Conservation (phyloP, 768 basidiomycete species). For the Panus rudis region DNA sequence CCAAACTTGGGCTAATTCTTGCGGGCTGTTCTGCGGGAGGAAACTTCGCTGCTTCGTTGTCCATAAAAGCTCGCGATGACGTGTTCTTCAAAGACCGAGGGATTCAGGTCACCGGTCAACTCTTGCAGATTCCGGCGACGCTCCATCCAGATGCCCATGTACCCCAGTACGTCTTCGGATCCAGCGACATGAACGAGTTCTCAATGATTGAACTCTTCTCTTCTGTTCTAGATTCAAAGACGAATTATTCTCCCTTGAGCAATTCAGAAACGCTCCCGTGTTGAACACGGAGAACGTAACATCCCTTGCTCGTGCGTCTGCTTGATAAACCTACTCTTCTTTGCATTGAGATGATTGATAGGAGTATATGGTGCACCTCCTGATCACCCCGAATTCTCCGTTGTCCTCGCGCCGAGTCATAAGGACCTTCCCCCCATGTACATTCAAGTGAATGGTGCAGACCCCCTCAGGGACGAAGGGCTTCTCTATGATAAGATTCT, state of each 20-base stretch:
- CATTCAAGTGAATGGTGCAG: slow-evolving; percentile 18
- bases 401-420: slow-evolving; percentile 3
- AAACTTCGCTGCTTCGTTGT: not conserved
- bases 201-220: no score
- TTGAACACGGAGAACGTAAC: no score
- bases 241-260: no score
- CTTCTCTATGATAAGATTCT: slow-evolving; percentile 20
- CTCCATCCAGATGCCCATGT: no score
- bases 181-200: no score
- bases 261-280: no score
- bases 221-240: no score
- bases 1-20: not conserved
- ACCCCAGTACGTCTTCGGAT: no score
- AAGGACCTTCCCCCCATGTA: slow-evolving; percentile 17
- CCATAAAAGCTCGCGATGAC: not conserved
- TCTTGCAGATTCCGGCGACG: not conserved
- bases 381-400: not conserved
- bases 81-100: not conserved
- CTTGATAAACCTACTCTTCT: no score
- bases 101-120: not conserved
- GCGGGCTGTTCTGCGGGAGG: not conserved
- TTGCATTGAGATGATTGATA: no score
- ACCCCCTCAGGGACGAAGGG: slow-evolving; percentile 24
- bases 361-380: no score
- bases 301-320: no score